Percentiles rank a stretch among this genome's conserved stretches.
Conservation (phyloP, 2,329 filamentous ascomycete species). For the Beauveria sp. region DNA sequence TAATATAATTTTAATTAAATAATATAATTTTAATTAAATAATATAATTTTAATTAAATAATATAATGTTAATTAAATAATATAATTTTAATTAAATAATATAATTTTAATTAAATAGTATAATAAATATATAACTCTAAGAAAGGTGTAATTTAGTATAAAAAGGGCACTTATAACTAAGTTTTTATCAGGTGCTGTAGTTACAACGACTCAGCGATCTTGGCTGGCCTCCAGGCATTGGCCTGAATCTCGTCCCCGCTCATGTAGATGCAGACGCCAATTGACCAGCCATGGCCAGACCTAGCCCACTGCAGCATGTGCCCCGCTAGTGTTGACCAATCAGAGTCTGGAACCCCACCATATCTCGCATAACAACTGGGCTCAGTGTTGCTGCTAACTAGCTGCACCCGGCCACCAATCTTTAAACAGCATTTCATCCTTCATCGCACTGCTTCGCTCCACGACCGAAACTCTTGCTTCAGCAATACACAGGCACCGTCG, state of each 20-base stretch:
- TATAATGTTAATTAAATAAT: too few species aligned
- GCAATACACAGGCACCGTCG: neutral
- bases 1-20: too few species aligned
- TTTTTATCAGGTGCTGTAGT: too few species aligned
- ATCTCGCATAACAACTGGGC: slow-evolving; percentile 3
- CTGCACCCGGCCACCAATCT: neutral
- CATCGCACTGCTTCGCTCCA: neutral
- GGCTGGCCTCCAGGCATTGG: neutral
- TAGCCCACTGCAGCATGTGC: neutral
- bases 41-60: too few species aligned
- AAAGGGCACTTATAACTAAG: too few species aligned
- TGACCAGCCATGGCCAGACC: neutral
- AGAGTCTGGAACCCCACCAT: neutral
- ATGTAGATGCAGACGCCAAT: neutral
- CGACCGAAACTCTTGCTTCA: neutral
- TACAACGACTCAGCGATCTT: too few species aligned
- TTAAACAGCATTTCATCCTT: slow-evolving; percentile 1
- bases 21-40: too few species aligned
- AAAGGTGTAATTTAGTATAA: too few species aligned
- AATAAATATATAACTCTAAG: too few species aligned
- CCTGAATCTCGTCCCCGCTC: slow-evolving; percentile 5
- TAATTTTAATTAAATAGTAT: too few species aligned
- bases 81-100: too few species aligned
- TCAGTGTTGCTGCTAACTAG: neutral
- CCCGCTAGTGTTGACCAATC: neutral